These are phyloP conservation scores for Protomyces inundatus DNA, from an alignment of 1,139 yeast species.

Conservation along the genomic window DNA sequence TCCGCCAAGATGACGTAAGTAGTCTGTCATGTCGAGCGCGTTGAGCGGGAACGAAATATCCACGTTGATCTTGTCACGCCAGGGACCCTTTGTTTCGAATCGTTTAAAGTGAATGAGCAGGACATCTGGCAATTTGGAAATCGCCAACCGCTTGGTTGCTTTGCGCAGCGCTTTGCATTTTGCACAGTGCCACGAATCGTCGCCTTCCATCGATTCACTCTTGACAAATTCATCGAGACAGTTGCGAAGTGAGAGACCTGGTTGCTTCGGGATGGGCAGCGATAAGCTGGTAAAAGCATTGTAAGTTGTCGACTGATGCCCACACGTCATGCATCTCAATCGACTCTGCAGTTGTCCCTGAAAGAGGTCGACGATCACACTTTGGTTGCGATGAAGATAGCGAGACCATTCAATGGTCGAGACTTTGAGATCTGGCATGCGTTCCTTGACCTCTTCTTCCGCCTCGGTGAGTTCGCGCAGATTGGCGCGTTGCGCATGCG, in stretches of 20 bases:
- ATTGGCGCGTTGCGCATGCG: conserved; percentile 53
- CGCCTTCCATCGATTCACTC: conserved; percentile 64
- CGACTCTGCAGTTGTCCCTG: conserved; percentile 89
- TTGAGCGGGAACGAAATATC: conserved; percentile 56
- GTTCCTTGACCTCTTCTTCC: conserved; percentile 72
- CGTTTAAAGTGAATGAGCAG: conserved; percentile 74
- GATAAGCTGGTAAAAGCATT: conserved; percentile 73
- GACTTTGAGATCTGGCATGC: conserved; percentile 72
- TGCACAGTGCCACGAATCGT: conserved; percentile 89
- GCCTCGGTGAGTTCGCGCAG: conserved; percentile 59
- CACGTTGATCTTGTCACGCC: conserved; percentile 58
- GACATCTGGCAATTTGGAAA: conserved; percentile 67
- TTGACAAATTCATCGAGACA: conserved; percentile 68
- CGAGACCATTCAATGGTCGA: conserved; percentile 95
- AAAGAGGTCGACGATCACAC: conserved; percentile 76
- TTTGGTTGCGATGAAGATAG: conserved; percentile 74
- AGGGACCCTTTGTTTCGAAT: conserved; percentile 49
- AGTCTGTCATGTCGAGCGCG: conserved; percentile 62
- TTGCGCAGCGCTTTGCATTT: conserved; percentile 62
- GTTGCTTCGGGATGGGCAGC: conserved; percentile 58
- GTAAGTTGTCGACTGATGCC: conserved; percentile 77
- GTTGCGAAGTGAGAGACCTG: conserved; percentile 48
- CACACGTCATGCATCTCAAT: conserved; percentile 69
- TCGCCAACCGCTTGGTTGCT: conserved; percentile 62
- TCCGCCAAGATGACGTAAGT: conserved; percentile 57